Base-by-base conservation (phyloP, 2,329 filamentous ascomycete genomes). In the Celoporthe dispersa region DNA sequence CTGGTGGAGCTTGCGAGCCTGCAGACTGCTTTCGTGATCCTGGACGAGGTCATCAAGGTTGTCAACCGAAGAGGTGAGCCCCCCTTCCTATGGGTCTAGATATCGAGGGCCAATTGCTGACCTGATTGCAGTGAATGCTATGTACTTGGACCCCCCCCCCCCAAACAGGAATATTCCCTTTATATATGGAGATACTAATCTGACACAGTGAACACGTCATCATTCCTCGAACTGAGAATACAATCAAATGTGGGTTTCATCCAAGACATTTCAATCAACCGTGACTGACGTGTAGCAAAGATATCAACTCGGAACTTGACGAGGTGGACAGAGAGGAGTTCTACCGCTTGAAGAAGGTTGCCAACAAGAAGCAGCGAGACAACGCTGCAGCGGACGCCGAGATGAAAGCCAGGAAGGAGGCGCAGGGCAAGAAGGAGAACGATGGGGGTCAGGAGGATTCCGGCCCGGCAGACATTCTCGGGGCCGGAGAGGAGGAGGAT, bases 41-140 rank as follows among this genome's bases (percentile, higher is more conserved):
- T 99, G 71, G 96, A 99, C 79, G 96, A 99, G 82, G 96, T 99
- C 69, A 99, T 99, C 84, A 99, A 99, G 84, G 94, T 98, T 35
- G 96, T 99, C 68, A 99, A 99, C 81, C 90, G 96, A 78, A 91
- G 96, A 93, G 92, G 91, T 92, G 81, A 79, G 85, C 79, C 2
- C 28, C 55, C 35, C 31, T n/a, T 59, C 55, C 1, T 37, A 35
- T 31, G 35, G 25, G 12, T 44, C 9, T 14, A 11, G 22, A 2
- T 9, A 14, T n/a, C 68, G n/a, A 64, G 64, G 41, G 66, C 22
- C 19, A 71, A 75, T 80, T 73, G 77, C 78, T 82, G 75, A 81
- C 73, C 6, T 73, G 22, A 12, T 67, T 73, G 61, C 70, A 93
- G 95, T 98, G 25, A 98, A 98, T 79, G 95, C 95, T 69, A 98